phyloP scores from a whole-genome alignment of 176 grass and related monocot genomes.

The Aegilops longissima region DNA sequence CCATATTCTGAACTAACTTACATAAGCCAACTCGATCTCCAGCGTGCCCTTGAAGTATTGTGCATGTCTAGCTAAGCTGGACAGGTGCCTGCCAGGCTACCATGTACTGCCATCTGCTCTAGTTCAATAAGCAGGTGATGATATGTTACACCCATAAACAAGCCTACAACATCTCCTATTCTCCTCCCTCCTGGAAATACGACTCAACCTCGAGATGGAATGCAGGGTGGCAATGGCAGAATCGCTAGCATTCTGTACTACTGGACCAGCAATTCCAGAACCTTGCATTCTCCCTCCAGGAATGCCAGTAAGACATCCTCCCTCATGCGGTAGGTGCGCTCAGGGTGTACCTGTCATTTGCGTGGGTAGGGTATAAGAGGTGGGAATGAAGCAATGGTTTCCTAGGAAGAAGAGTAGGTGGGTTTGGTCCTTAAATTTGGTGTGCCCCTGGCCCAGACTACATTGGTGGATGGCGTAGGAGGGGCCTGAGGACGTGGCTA shows the following conservation, averaged over 20 bases:
- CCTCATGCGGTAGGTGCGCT: neutral
- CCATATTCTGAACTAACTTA: constrained; percentile 4
- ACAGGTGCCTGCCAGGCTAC: neutral
- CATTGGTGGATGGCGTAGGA: neutral
- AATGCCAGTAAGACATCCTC: neutral
- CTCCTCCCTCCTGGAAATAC: neutral
- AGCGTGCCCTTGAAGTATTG: neutral
- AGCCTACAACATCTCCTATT: neutral
- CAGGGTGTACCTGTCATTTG: neutral
- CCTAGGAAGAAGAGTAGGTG: neutral
- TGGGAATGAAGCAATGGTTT: neutral
- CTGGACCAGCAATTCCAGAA: neutral
- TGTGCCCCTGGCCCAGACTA: neutral
- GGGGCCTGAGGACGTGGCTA: neutral
- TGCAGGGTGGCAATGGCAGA: neutral
- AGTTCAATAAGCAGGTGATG: neutral
- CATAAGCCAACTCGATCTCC: neutral
- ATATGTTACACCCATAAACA: neutral
- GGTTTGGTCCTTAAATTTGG: neutral
- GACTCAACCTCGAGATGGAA: neutral
- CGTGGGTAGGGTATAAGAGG: neutral
- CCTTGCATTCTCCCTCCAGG: neutral
- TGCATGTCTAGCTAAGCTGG: neutral
- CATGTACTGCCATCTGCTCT: neutral
- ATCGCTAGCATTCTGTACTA: neutral